phyloP scores from a whole-genome alignment of 208 protist genomes.

The Phytomonas serpens region DNA sequence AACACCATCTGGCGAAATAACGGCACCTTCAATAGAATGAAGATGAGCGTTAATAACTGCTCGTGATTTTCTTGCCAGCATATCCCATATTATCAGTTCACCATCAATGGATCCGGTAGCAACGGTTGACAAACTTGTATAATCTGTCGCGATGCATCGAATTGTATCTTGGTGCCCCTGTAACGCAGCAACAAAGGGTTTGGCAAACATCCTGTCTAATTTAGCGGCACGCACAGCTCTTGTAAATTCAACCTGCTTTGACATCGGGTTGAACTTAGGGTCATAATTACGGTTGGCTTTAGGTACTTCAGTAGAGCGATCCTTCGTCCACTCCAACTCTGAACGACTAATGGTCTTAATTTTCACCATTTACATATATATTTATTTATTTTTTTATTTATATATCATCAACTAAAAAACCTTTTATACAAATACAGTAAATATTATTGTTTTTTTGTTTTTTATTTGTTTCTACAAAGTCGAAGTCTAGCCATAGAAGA shows the following conservation, averaged over 20 bases:
- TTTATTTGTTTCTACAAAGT: not conserved
- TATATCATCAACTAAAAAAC: not conserved
- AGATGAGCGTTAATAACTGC: constrained; percentile 85
- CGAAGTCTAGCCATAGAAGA: not conserved
- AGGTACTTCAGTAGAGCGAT: constrained; percentile 81
- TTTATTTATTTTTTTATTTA: constrained; percentile 16
- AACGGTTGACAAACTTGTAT: constrained; percentile 74
- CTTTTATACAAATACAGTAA: not conserved
- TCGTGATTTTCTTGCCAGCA: constrained; percentile 63
- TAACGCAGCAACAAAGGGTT: constrained; percentile 92
- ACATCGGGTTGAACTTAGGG: constrained; percentile 93
- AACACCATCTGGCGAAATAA: constrained; percentile 84
- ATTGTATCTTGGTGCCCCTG: constrained; percentile 90
- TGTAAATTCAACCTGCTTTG: constrained; percentile 95
- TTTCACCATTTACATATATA: constrained; percentile 69
- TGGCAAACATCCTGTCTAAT: constrained; percentile 95
- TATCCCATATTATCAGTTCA: constrained; percentile 85
- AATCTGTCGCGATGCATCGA: constrained; percentile 84
- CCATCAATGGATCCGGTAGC: constrained; percentile 86
- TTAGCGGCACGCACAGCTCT: constrained; percentile 94
- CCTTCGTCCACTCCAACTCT: constrained; percentile 89
- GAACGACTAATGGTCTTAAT: constrained; percentile 91
- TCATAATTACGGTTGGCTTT: constrained; percentile 91
- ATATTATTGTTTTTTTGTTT: not conserved
- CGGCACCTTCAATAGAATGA: constrained; percentile 92